Percentiles rank a stretch among this genome's conserved stretches.
These are phyloP conservation scores for Anthostomella pinea DNA, from an alignment of 2,329 filamentous ascomycete genomes.

Conservation along the genomic window DNA sequence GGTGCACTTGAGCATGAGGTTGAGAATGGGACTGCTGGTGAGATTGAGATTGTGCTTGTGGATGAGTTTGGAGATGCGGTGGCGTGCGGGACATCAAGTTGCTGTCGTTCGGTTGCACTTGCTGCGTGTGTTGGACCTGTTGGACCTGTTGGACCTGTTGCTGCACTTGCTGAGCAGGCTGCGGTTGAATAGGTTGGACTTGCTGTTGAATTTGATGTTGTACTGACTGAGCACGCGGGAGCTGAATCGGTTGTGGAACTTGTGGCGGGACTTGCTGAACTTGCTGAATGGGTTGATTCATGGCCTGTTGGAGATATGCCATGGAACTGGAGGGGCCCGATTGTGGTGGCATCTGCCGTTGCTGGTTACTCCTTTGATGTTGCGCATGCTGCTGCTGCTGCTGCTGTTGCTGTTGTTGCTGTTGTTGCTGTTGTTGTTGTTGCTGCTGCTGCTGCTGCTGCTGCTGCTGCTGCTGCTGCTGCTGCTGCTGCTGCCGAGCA, in stretches of 20 bases:
- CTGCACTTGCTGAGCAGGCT: no score
- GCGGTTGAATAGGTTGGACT: slow-evolving; percentile 25
- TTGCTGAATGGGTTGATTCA: slow-evolving; percentile 30
- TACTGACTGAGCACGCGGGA: slow-evolving; percentile 31
- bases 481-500: slow-evolving; percentile 33
- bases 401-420: slow-evolving; percentile 16
- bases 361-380: slow-evolving; percentile 32
- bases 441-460: slow-evolving; percentile 11
- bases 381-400: slow-evolving; percentile 10
- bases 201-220: slow-evolving; percentile 26
- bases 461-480: slow-evolving; percentile 10
- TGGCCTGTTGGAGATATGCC: slow-evolving; percentile 33
- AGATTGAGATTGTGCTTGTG: slow-evolving; percentile 21
- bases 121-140: slow-evolving; percentile 26
- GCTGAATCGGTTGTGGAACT: slow-evolving; percentile 29
- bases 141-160: slow-evolving; percentile 19
- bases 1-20: slow-evolving; percentile 23
- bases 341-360: slow-evolving; percentile 35
- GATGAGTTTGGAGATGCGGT: slow-evolving; percentile 27
- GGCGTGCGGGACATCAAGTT: slow-evolving; percentile 32
- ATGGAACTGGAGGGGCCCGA: slow-evolving; percentile 26
- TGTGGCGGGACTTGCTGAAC: slow-evolving; percentile 27
- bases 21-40: slow-evolving; percentile 21
- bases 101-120: slow-evolving; percentile 29
- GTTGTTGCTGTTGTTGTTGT: slow-evolving; percentile 34